Conservation (phyloP, 2,329 filamentous ascomycete species). For the Zopfia rhizophila region DNA sequence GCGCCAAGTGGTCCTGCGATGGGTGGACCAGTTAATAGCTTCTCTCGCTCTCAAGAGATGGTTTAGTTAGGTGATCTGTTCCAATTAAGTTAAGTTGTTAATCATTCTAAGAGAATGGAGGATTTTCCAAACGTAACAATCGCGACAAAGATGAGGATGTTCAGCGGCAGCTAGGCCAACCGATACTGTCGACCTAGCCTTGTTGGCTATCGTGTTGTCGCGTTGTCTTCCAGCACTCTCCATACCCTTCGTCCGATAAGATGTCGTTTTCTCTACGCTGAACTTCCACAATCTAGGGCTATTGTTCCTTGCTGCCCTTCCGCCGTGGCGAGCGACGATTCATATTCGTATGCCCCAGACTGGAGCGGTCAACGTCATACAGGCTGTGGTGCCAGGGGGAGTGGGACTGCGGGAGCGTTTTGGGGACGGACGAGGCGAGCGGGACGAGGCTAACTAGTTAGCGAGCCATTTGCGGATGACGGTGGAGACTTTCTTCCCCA, state of each 20-base stretch:
- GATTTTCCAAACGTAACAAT: no score
- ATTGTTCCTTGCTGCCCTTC: constrained; percentile 11
- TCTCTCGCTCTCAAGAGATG: no score
- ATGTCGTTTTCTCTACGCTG: constrained; percentile 10
- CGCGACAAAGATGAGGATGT: no score
- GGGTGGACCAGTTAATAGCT: no score
- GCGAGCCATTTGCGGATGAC: not conserved
- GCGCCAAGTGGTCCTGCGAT: no score
- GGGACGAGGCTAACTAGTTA: not conserved
- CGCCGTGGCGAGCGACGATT: constrained; percentile 7
- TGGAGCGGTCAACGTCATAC: constrained; percentile 10
- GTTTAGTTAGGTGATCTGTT: no score
- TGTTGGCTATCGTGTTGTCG: constrained; percentile 13
- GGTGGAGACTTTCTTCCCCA: constrained; percentile 1
- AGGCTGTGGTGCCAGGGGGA: constrained; percentile 1
- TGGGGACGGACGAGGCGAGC: constrained; percentile 4
- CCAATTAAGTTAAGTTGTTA: no score
- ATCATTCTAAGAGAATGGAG: no score
- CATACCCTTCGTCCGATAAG: constrained; percentile 17
- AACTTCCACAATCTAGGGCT: constrained; percentile 2
- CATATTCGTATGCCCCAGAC: constrained; percentile 8
- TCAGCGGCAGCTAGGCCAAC: no score
- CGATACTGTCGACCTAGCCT: constrained; percentile 7
- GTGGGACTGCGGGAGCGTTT: constrained; percentile 12
- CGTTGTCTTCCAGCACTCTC: constrained; percentile 9